Evolutionary conservation across 495 filamentous ascomycete species (phyloP), one percentile per base, ranked within the genome.

Genomic region (Echria macrotheca): DNA sequence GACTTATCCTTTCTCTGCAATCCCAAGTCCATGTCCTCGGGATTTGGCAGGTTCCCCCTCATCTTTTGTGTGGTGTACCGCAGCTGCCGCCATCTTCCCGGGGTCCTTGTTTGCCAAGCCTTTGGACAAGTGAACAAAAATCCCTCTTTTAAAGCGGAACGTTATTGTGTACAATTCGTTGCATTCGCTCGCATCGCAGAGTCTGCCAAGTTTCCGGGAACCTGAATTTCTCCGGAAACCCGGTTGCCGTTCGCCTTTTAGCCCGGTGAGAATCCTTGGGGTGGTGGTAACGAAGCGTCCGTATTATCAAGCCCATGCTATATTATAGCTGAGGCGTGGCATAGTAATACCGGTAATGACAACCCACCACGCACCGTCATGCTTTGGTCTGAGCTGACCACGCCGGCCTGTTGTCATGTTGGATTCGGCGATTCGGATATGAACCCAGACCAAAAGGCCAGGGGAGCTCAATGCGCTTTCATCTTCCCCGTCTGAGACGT

Each of bases 21-120:
- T 64, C 60, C 63, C 60, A 66, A 57, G 52, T 55, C 60, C 65
- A 55, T 61, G 65, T 66, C 63, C 57, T 57, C 50, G 63, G 65
- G 56, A 54, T 56, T 56, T 47, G 42, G 31, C 49, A 47, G 38
- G 19, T 35, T 41, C 31, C 54, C 28, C 42, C 49, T 60, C 42
- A 24, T 38, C 28, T 28, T 31, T 31, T 23, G 44, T 45, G 32
- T 52, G 41, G 50, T 57, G 48, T 49, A 21, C 28, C 31, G 33
- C 44, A 44, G 35, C 40, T 48, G 44, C 44, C 39, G 28, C 52
- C 57, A 22, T 10, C 44, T 36, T 39, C 37, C 48, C 32, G 8
- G 17, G 19, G 28, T 26, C 42, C 29, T 28, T 38, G 33, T 46
- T 45, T 28, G 47, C 47, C 48, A 29, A 40, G 31, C 49, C 36